A percentile compares a stretch with the other conserved stretches of the same genome.
phyloP scores from a whole-genome alignment of 1,139 yeast genomes.

The Debaryomycetaceae sp. region DNA sequence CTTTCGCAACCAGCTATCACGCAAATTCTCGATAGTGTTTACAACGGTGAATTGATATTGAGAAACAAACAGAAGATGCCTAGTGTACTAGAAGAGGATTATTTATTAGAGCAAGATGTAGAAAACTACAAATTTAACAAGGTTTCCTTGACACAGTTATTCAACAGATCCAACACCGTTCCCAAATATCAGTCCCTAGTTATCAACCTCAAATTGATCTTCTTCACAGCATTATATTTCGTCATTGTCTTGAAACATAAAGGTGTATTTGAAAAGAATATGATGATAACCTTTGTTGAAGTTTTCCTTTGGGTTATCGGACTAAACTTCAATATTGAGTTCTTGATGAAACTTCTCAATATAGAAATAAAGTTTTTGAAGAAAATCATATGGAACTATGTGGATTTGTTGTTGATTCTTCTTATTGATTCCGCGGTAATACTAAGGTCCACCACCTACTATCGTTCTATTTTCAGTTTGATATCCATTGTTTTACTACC shows the following conservation, averaged over 20 bases:
- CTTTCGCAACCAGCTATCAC: conserved; percentile 55
- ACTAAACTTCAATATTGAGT: conserved; percentile 35
- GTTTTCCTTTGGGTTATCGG: conserved; percentile 33
- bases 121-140: conserved; percentile 34
- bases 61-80: conserved; percentile 22
- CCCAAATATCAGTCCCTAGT: conserved; percentile 45
- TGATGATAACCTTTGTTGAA: conserved; percentile 13
- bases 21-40: conserved; percentile 48
- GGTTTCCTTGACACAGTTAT: conserved; percentile 28
- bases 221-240: conserved; percentile 32
- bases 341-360: conserved; percentile 34
- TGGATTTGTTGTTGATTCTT: conserved; percentile 31
- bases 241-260: conserved; percentile 27
- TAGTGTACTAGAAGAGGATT: conserved; percentile 29
- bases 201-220: conserved; percentile 33
- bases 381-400: conserved; percentile 41
- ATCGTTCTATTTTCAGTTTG: conserved; percentile 36
- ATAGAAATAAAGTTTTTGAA: conserved; percentile 40
- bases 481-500: conserved; percentile 56
- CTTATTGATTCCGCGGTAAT: conserved; percentile 30
- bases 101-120: conserved; percentile 25
- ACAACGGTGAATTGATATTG: conserved; percentile 47
- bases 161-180: conserved; percentile 30
- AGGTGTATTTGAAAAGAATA: conserved; percentile 7
- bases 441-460: conserved; percentile 16